phyloP scores from a whole-genome alignment of 2,329 filamentous ascomycete genomes.

The Pseudogymnoascus sp. region DNA sequence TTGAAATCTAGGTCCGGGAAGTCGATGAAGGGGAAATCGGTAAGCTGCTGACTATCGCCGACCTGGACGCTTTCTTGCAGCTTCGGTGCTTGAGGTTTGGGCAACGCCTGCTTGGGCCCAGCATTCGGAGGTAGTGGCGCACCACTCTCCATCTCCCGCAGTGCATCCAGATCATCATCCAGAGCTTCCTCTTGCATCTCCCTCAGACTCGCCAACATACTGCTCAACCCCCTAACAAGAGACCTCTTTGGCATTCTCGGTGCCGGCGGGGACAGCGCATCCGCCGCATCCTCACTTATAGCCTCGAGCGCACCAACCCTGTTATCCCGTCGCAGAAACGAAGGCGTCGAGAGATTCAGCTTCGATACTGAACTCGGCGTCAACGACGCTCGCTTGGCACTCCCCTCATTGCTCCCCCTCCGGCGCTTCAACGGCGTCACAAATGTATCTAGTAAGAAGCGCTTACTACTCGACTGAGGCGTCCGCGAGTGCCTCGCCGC shows the following conservation, averaged over 20 bases:
- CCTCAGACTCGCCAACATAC: slow-evolving; percentile 63
- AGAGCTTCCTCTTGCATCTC: slow-evolving; percentile 62
- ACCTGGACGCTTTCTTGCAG: slow-evolving; percentile 34
- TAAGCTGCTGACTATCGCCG: slow-evolving; percentile 37
- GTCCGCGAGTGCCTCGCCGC: slow-evolving; percentile 30
- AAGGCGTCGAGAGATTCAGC: slow-evolving; percentile 59
- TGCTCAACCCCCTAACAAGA: slow-evolving; percentile 63
- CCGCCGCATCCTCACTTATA: slow-evolving; percentile 50
- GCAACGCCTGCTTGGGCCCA: slow-evolving; percentile 17
- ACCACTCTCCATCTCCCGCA: slow-evolving; percentile 58
- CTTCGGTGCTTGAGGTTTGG: background rate
- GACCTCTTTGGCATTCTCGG: slow-evolving; percentile 51
- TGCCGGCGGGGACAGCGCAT: slow-evolving; percentile 38
- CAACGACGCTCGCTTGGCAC: background rate
- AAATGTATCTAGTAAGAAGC: slow-evolving; percentile 55
- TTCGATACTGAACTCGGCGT: slow-evolving; percentile 48
- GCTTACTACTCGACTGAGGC: slow-evolving; percentile 49
- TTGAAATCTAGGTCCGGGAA: background rate
- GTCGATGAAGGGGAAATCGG: slow-evolving; percentile 58
- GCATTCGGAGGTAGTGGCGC: slow-evolving; percentile 19
- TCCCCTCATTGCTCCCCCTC: slow-evolving; percentile 33
- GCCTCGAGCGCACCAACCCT: slow-evolving; percentile 38
- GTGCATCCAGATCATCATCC: slow-evolving; percentile 67
- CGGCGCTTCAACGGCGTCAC: slow-evolving; percentile 55
- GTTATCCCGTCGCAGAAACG: slow-evolving; percentile 55